A percentile compares a stretch with the other conserved stretches of the same genome.
Evolutionary conservation across 2,329 filamentous ascomycete genomes (phyloP).

Genomic region (Pseudogymnoascus sp.): DNA sequence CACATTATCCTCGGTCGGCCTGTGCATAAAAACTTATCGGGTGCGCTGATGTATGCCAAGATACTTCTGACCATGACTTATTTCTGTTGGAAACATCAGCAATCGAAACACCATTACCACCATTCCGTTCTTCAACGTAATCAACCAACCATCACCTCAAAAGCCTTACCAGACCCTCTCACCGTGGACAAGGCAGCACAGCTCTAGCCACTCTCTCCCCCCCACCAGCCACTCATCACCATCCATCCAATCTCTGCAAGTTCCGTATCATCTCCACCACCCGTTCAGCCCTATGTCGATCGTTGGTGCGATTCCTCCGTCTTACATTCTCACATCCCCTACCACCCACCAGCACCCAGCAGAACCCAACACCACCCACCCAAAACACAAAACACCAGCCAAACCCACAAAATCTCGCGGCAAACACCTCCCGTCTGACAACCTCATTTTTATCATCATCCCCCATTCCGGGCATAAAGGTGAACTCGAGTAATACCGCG

Average conservation of each 20-base stretch:
- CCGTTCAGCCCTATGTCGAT: conserved; percentile 4
- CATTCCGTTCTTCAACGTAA: not conserved
- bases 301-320: not conserved
- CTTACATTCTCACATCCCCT: not conserved
- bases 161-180: not conserved
- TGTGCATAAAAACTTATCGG: not conserved
- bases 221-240: not conserved
- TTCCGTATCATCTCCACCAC: not conserved
- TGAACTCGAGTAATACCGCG: not conserved
- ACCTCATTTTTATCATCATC: not conserved
- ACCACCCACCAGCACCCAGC: not conserved
- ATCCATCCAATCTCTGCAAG: not conserved
- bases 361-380: not conserved
- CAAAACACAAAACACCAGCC: not conserved
- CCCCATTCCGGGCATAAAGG: not conserved
- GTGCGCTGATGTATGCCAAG: not conserved
- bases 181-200: not conserved
- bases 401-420: not conserved
- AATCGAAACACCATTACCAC: not conserved
- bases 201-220: not conserved
- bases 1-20: not conserved
- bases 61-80: not conserved
- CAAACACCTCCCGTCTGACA: conserved; percentile 2
- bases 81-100: not conserved
- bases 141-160: not conserved